Evolutionary conservation across 2,329 filamentous ascomycete species (phyloP), one percentile per base, ranked within the genome.

Genomic region (Dryadomyces sulphureus): DNA sequence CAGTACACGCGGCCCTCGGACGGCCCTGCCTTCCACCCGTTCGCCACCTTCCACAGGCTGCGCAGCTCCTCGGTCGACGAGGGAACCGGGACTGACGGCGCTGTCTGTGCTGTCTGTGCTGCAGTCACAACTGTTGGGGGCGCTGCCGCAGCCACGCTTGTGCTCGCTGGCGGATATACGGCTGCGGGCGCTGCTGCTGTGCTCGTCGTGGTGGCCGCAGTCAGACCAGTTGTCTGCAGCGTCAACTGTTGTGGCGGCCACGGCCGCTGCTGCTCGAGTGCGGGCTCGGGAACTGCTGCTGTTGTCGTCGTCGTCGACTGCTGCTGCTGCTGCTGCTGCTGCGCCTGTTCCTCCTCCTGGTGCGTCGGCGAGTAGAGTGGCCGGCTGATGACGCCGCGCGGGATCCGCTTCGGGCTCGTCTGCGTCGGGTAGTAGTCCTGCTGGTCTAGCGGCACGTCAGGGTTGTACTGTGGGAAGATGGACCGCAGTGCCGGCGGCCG

Each of bases 391-490:
- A 79, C 72, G 16, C 73, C 71, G 32, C 70, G 67, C 5, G 80
- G 79, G 42, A 86, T 74, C 27, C 75, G 70, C 1, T 73, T 73
- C 12, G 81, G 79, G 49, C 73, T 77, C 46, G 71, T 63, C 57
- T 81, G 76, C 0, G 75, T 79, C 2, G 83, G 81, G 42, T 73
- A 81, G 62, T 89, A 88, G 41, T 75, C 63, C 56, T 89, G 84
- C 48, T 77, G 74, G 46, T 77, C 69, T 3, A 86, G 69, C 5
- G 81, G 68, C 21, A 85, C 58, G 1, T 71, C 72, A 3, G 77
- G 79, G 55, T 89, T 79, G 57, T 87, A 88, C 25, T 73, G 70
- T 7, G 84, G 84, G 54, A 89, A 89, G 54, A 89, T 87, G 21
- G 83, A 88, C 27, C 75, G 72, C 54, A 84, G 70, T 0, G 71